These are phyloP conservation scores for Solanum pinnatisectum DNA, from an alignment of 257 asterid genomes.

Conservation along the genomic window DNA sequence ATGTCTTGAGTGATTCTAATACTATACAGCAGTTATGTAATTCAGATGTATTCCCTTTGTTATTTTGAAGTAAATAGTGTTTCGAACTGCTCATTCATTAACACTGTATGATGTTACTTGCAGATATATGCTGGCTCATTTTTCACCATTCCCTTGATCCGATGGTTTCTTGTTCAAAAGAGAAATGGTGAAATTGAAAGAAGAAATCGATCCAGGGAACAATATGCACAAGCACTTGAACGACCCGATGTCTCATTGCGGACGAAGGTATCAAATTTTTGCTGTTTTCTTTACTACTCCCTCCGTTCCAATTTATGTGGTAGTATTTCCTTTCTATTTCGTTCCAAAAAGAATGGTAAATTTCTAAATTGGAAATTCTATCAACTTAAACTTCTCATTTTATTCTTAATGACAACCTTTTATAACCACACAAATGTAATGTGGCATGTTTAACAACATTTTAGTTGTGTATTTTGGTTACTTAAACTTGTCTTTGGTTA, in stretches of 20 bases:
- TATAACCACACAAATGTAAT: not conserved
- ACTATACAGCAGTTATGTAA: not conserved
- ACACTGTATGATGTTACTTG: conserved; percentile 10
- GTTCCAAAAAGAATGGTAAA: not conserved
- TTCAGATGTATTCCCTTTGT: not conserved
- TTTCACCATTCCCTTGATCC: conserved; percentile 77
- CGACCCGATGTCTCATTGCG: conserved; percentile 66
- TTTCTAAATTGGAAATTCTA: not conserved
- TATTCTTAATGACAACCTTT: not conserved
- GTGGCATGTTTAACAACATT: not conserved
- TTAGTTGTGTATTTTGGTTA: not conserved
- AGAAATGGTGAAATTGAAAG: conserved; percentile 51
- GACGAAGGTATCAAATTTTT: conserved; percentile 52
- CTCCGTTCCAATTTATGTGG: not conserved
- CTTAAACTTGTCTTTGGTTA: not conserved
- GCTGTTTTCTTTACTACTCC: not conserved
- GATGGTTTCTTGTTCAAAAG: conserved; percentile 66
- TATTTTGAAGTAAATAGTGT: not conserved
- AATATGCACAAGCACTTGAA: conserved; percentile 57
- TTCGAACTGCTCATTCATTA: not conserved
- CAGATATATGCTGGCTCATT: conserved; percentile 97
- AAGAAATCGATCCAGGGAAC: conserved; percentile 66
- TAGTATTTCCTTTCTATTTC: not conserved
- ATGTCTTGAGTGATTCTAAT: not conserved
- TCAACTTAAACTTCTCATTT: not conserved